phyloP scores from a whole-genome alignment of 2,329 filamentous ascomycete genomes.

The Onygenales sp. region DNA sequence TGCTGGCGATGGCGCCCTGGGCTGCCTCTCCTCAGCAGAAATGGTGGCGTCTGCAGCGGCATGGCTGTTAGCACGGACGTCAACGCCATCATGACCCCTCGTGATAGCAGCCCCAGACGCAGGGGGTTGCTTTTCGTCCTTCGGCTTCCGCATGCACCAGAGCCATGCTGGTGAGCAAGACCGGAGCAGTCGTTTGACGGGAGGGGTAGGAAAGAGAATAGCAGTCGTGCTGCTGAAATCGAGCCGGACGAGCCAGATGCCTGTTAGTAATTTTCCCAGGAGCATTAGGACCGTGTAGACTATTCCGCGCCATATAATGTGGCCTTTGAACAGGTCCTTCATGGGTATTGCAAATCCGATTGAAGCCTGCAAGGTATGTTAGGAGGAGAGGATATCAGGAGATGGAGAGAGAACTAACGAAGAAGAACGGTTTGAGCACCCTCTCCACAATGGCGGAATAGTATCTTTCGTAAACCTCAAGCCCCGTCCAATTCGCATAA shows the following conservation, averaged over 20 bases:
- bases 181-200: background rate
- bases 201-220: background rate
- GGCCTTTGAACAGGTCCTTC: constrained; percentile 54
- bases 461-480: constrained; percentile 36
- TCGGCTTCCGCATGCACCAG: background rate
- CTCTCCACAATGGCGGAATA: constrained; percentile 37
- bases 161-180: background rate
- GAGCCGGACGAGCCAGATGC: constrained; percentile 41
- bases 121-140: background rate
- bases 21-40: no score
- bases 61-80: background rate
- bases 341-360: constrained; percentile 75
- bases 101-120: no score
- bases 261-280: constrained; percentile 51
- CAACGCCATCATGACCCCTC: background rate
- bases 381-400: background rate
- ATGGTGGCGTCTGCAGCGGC: background rate
- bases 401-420: constrained; percentile 39
- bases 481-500: constrained; percentile 12
- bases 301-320: constrained; percentile 61
- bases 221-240: background rate
- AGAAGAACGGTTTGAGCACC: constrained; percentile 63
- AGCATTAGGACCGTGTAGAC: constrained; percentile 65
- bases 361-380: constrained; percentile 29
- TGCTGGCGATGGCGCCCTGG: no score